Conservation (phyloP, 768 basidiomycete genomes). For the Boletus barrowsii region DNA sequence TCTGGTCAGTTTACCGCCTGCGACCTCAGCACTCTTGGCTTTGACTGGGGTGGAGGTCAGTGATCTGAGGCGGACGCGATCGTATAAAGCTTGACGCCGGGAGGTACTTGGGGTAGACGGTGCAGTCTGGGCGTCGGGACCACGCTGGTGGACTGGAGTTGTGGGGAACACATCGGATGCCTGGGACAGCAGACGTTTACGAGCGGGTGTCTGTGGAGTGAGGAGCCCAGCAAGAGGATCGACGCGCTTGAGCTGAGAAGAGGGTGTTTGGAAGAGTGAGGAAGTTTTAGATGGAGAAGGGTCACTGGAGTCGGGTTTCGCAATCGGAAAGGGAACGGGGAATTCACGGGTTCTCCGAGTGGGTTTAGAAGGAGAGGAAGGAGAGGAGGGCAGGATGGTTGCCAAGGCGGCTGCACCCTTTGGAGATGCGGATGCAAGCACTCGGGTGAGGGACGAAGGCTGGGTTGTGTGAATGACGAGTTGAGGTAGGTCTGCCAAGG, state of each 20-base stretch:
- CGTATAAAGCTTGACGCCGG: conserved; percentile 75
- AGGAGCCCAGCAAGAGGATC: conserved; percentile 36
- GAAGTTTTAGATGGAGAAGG: conserved; percentile 47
- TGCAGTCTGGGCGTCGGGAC: conserved; percentile 49
- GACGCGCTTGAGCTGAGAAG: conserved; percentile 39
- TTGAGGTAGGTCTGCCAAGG: conserved; percentile 62
- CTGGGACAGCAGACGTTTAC: conserved; percentile 45
- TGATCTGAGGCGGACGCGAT: conserved; percentile 74
- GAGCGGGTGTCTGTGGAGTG: conserved; percentile 37
- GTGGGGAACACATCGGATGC: conserved; percentile 45
- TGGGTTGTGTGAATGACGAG: conserved; percentile 47
- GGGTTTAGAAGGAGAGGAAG: conserved; percentile 37
- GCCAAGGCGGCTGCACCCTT: conserved; percentile 42
- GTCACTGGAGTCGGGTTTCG: conserved; percentile 33
- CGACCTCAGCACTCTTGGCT: conserved; percentile 36
- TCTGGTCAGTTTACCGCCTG: conserved; percentile 50
- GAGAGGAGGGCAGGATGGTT: conserved; percentile 31
- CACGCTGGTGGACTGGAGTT: conserved; percentile 66
- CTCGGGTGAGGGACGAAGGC: conserved; percentile 65
- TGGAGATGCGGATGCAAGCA: conserved; percentile 71
- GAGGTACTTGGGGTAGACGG: conserved; percentile 72
- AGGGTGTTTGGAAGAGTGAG: conserved; percentile 65
- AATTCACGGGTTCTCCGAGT: conserved; percentile 21
- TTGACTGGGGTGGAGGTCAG: conserved; percentile 67
- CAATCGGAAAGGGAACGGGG: conserved; percentile 45